These are phyloP conservation scores for Tetratostichococcus sp. DNA, from an alignment of 139 green algal species.

Conservation along the genomic window DNA sequence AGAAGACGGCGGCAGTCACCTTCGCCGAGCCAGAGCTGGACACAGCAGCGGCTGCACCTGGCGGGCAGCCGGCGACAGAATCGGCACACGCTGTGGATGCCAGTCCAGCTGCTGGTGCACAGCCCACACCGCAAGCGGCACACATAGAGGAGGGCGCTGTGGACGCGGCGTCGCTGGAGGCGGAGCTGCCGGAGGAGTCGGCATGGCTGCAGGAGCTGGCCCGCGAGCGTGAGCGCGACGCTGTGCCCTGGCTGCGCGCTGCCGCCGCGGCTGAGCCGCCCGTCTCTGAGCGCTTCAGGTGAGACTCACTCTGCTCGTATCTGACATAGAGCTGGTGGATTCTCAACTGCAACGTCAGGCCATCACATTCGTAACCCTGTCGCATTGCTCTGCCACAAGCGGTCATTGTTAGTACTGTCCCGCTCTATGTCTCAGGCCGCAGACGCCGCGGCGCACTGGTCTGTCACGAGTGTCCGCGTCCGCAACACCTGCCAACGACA, in stretches of 20 bases:
- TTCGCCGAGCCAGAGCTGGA: not conserved
- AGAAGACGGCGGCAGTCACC: not conserved
- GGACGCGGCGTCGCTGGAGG: not conserved
- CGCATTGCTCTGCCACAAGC: no score
- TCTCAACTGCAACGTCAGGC: no score
- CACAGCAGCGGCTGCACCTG: not conserved
- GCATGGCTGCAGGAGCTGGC: not conserved
- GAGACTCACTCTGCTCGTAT: no score
- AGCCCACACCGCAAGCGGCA: not conserved
- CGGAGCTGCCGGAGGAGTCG: not conserved
- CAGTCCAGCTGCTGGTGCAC: not conserved
- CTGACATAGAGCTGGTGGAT: no score
- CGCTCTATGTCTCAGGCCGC: no score
- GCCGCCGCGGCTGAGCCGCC: not conserved
- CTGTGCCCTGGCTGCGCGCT: conserved; percentile 6
- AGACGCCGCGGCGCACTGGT: no score
- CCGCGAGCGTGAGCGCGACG: not conserved
- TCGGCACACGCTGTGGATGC: not conserved
- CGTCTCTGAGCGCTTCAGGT: conserved; percentile 6
- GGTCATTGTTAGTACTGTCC: no score
- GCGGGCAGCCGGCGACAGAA: no score
- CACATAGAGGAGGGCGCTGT: not conserved
- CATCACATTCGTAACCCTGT: no score
- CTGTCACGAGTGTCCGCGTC: no score
- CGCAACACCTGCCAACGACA: not conserved